Evolutionary conservation across 441 rosid genomes (phyloP), one percentile per base, ranked within the genome.

Genomic region (Geranium incanum): DNA sequence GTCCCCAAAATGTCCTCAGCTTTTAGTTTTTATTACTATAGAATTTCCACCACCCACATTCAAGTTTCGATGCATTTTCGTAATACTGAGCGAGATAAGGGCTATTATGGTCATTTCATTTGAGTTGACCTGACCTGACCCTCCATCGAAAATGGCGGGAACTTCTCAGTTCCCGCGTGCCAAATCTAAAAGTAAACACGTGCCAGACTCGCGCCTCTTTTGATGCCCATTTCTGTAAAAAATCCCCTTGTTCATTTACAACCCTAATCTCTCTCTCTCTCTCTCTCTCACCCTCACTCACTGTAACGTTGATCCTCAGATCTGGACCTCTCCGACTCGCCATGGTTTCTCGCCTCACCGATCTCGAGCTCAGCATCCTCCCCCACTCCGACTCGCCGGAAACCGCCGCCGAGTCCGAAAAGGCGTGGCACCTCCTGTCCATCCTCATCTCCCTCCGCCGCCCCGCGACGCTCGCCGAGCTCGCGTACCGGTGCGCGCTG

Each of bases 351-450:
- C 83, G 50, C 72, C 37, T n/a, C 64, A 4, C 72, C 43, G 45
- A 38, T 36, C 55, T 78, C 13, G 69, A 77, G 72, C 76, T 80
- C 72, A 74, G 68, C 59, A 16, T 67, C 15, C 21, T 71, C 16
- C 68, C 79, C 45, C 39, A 69, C 9, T 50, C 80, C 60, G 76
- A 36, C n/a, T 21, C 65, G 1, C 36, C 76, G 73, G 60, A 81
- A 45, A 43, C 75, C 72, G 18, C 81, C 67, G 80, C 81, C 67
- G 80, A 81, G 23, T 77, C 72, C 7, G 80, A 80, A 19, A 83
- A 86, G 75, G 93, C 97, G 62, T 84, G 87, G 91, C 87, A 88
- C 80, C 43, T 94, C 48, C 72, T 83, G 62, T 72, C 84, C 15
- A 85, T 85, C 77, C 73, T 92, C 74, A 75, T 90, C 62, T 83